Base-by-base conservation (phyloP, 768 basidiomycete genomes). In the Xerocomellus intermedius region DNA sequence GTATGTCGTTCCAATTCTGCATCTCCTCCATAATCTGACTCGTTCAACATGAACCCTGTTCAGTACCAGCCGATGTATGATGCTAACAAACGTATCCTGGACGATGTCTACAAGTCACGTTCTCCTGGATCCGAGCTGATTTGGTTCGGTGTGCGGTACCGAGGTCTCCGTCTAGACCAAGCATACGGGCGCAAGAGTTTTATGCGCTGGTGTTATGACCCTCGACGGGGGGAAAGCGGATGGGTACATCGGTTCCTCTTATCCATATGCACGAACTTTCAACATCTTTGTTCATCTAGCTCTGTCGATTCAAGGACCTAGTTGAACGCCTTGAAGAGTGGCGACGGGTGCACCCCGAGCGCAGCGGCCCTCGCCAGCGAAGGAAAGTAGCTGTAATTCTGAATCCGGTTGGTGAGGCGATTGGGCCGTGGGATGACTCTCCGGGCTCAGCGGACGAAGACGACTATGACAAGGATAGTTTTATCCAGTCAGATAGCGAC, bases 81-180 rank as follows among this genome's bases (percentile, higher is more conserved):
- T 2, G 56, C 60, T 1, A 62, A 60, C 10, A 38, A 41, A 12
- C 50, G 52, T 6, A 50, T 58, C 35, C 53, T 69, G 24, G 65
- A 64, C 8, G 35, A 52, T 1, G 5, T 42, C 4, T 64, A 61
- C 42, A 21, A 30, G 14, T 50, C 36, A 7, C 56, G 60, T 32
- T 69, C 67, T 5, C 67, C 62, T 8, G 67, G 65, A 1, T 69
- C 62, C 12, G 62, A 59, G 7, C 37, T 4, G 3, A 58, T 69
- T 21, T 66, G 58, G 62, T 67, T 64, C 10, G 56, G 64, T 24
- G 42, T 10, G 21, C 44, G 43, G n/a, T 67, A 59, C 26, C n/a
- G 5, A 8, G 67, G 66, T 43, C 36, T 46, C 3, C 57, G 50
- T 8, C 22, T 67, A 16, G 54, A 69, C 24, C 51, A 56, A 13